Base-by-base conservation (phyloP, 1,139 yeast species). In the Debaryomyces sp. region DNA sequence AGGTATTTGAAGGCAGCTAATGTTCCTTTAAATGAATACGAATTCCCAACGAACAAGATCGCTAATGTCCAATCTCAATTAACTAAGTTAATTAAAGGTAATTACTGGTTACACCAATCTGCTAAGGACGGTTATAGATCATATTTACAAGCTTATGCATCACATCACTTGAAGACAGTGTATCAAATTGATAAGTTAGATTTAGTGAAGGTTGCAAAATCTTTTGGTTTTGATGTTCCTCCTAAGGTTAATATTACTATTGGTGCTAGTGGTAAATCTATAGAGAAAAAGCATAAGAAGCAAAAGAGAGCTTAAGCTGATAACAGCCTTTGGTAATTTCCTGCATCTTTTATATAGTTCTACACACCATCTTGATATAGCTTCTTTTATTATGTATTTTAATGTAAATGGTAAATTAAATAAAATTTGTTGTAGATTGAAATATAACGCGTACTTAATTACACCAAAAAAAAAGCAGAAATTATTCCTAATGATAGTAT, bases 41-140 rank as follows among this genome's bases (percentile, higher is more conserved):
- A 94, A 68, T 95, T 94, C 75, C 99, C 99, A 49, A 68, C 87
- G 35, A 89, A 81, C 64, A 94, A 94, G 72, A 90, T 94, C 56
- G 97, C 97, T 59, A 94, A 95, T 64, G 96, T 94, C 43, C 99
- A 94, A 71, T 80, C 90, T 7, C 99, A 94, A 71, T 77, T 94
- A 58, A 94, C 90, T 61, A 94, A 92, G 73, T 79, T 94, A 58
- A 90, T 94, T 56, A 87, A 90, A 62, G 88, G 94, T 50, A 94
- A 94, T 70, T 94, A 88, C 71, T 90, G 95, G 87, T 80, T 94
- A 56, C 96, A 94, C 67, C 96, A 90, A 71, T 84, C 92, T 49
- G 99, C 99, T 34, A 90, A 91, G 71, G 99, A 94, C 65, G 99
- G 99, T 50, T 94, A 94, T 75, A 82, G 97, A 67, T 84, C 98